Percentiles rank a stretch among this genome's conserved stretches.
These are phyloP conservation scores for Hortiboletus flavorubellus DNA, from an alignment of 768 basidiomycete genomes.

Conservation along the genomic window DNA sequence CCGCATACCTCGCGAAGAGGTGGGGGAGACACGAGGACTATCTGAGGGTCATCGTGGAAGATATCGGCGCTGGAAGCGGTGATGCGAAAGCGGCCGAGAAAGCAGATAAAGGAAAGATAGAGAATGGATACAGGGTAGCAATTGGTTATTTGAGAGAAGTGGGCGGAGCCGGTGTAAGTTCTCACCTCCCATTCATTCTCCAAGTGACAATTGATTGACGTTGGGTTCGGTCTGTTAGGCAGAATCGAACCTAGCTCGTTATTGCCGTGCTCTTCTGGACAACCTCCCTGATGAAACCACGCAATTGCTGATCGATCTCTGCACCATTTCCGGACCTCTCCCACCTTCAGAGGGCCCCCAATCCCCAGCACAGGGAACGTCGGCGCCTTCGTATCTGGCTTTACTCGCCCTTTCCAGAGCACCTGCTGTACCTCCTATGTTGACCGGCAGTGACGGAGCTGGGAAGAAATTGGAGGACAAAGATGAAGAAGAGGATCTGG, in stretches of 20 bases:
- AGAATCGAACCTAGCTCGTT: slow-evolving; percentile 80
- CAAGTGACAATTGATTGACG: neutral
- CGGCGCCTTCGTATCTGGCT: slow-evolving; percentile 66
- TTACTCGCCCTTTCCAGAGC: slow-evolving; percentile 73
- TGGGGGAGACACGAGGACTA: slow-evolving; percentile 93
- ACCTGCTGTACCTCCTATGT: slow-evolving; percentile 40
- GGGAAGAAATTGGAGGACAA: slow-evolving; percentile 19
- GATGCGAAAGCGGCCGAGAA: slow-evolving; percentile 12
- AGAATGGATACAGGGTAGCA: slow-evolving; percentile 61
- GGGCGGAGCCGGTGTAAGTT: slow-evolving; percentile 73
- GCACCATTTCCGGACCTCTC: slow-evolving; percentile 60
- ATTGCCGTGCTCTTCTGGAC: slow-evolving; percentile 82
- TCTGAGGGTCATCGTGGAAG: slow-evolving; percentile 90
- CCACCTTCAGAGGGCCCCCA: slow-evolving; percentile 29
- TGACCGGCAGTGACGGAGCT: slow-evolving; percentile 31
- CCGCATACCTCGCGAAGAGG: slow-evolving; percentile 87
- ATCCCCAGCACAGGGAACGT: slow-evolving; percentile 24
- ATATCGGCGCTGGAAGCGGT: slow-evolving; percentile 46
- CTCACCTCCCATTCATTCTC: neutral
- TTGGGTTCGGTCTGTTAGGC: slow-evolving; percentile 47
- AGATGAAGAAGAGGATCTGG: slow-evolving; percentile 18
- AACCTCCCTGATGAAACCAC: slow-evolving; percentile 88
- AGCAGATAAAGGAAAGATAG: slow-evolving; percentile 35
- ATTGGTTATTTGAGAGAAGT: slow-evolving; percentile 75
- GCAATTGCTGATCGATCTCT: slow-evolving; percentile 86